Base-by-base conservation (phyloP, 1,139 yeast genomes). In the Pichia sp. region DNA sequence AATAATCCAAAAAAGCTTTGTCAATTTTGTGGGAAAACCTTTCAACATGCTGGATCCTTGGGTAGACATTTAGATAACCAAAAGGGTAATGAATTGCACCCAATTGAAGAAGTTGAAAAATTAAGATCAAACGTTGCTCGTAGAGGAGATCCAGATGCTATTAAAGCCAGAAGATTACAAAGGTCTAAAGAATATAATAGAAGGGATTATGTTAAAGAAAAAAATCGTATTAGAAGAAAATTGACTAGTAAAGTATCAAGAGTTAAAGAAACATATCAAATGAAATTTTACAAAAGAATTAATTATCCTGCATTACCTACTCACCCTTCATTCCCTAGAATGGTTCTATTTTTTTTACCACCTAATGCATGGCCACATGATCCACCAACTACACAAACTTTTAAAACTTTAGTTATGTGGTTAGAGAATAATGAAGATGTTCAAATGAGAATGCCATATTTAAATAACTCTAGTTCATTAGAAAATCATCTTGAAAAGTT, bases 41-140 rank as follows among this genome's bases (percentile, higher is more conserved):
- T 74, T 51, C 68, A 75, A 3, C 77, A 74, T 51, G 71, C 76
- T 2, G 79, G 79, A 2, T 74, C 79, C 0, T 57, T 74, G 41
- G 79, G 79, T 1, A 62, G 79, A 29, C 79, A 74, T 55, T 53
- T 74, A 31, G 79, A 74, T 49, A 57, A 67, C 41, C 69, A 73
- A 46, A 69, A 72, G 43, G 79, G 78, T 2, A 61, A 74, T 2
- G 56, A 66, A 3, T 45, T 60, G 16, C 79, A 74, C 47, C 78
- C 78, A 0, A 59, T 64, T 2, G 71, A 68, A 6, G 59, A 66
- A 35, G 72, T 74, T 20, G 71, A 67, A 12, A 56, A 56, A 38
- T 55, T 74, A 39, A 58, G 79, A 9, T 64, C 70, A 0, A 67
- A 71, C 45, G 79, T 74, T 23, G 71, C 72, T 40, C 61, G 79